Percentiles rank a stretch among this genome's conserved stretches.
Conservation (phyloP, 805 yeast species). For the Myxozyma lipomycoides region DNA sequence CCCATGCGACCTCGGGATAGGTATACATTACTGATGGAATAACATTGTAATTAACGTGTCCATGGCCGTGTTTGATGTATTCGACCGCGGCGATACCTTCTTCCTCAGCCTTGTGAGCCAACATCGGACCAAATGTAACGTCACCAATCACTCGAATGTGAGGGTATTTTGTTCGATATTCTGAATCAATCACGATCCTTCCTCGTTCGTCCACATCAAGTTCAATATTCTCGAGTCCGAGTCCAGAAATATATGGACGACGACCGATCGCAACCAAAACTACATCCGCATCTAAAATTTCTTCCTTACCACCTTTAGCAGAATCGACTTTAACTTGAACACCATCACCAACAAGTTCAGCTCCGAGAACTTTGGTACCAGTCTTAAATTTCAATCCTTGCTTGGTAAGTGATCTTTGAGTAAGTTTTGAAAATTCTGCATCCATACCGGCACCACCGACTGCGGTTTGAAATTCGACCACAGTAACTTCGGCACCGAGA, state of each 20-base stretch:
- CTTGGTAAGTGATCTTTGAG: slow-evolving; percentile 85
- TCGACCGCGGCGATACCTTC: slow-evolving; percentile 99
- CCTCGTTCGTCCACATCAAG: slow-evolving; percentile 89
- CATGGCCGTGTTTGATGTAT: slow-evolving; percentile 86
- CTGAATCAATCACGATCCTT: slow-evolving; percentile 87
- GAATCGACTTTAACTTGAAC: slow-evolving; percentile 87
- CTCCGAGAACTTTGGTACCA: slow-evolving; percentile 86
- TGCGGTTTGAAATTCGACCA: slow-evolving; percentile 81
- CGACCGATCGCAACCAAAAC: slow-evolving; percentile 97
- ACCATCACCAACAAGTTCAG: slow-evolving; percentile 79
- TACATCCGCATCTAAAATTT: slow-evolving; percentile 81
- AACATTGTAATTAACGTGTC: slow-evolving; percentile 96
- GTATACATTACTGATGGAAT: slow-evolving; percentile 99
- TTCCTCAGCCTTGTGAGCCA: slow-evolving; percentile 99
- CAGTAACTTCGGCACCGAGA: slow-evolving; percentile 92
- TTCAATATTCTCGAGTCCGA: slow-evolving; percentile 83
- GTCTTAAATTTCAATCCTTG: slow-evolving; percentile 93
- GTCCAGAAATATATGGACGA: slow-evolving; percentile 91
- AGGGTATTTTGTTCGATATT: slow-evolving; percentile 85
- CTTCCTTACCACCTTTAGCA: slow-evolving; percentile 78
- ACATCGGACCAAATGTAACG: slow-evolving; percentile 97
- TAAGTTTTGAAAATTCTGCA: slow-evolving; percentile 82
- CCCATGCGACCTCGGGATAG: slow-evolving; percentile 99
- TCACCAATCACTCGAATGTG: slow-evolving; percentile 98
- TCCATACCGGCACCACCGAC: slow-evolving; percentile 97